Evolutionary conservation across 257 asterid genomes (phyloP).

Genomic region (Solanum raphanifolium): DNA sequence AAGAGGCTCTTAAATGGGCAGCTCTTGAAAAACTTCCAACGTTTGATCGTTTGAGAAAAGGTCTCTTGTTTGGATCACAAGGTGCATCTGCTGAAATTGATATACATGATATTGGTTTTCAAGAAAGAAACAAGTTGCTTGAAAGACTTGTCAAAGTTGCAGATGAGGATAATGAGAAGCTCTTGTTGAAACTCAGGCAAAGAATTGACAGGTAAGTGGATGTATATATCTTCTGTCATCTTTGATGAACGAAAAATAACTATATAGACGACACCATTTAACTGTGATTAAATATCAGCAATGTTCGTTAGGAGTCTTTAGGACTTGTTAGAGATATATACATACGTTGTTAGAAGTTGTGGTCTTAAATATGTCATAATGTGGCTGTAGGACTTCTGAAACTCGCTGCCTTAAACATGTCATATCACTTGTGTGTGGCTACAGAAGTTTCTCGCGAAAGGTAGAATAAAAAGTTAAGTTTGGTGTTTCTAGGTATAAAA

Average conservation of each 20-base stretch:
- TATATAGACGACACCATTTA: not conserved
- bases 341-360: not conserved
- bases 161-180: conserved; percentile 63
- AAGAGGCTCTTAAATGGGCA: not conserved
- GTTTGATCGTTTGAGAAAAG: not conserved
- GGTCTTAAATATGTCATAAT: not conserved
- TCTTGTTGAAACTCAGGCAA: conserved; percentile 40
- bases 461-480: not conserved
- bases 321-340: not conserved
- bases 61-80: not conserved
- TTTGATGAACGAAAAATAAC: not conserved
- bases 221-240: not conserved
- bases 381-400: not conserved
- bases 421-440: not conserved
- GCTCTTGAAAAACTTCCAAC: not conserved
- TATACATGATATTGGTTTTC: not conserved
- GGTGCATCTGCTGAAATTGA: not conserved
- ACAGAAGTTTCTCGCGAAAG: not conserved
- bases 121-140: conserved; percentile 31
- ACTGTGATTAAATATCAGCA: not conserved
- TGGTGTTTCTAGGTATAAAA: not conserved
- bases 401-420: not conserved
- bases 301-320: not conserved
- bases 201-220: conserved; percentile 40
- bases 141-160: conserved; percentile 46